Base-by-base conservation (phyloP, 257 asterid species). In the Solanum okadae region DNA sequence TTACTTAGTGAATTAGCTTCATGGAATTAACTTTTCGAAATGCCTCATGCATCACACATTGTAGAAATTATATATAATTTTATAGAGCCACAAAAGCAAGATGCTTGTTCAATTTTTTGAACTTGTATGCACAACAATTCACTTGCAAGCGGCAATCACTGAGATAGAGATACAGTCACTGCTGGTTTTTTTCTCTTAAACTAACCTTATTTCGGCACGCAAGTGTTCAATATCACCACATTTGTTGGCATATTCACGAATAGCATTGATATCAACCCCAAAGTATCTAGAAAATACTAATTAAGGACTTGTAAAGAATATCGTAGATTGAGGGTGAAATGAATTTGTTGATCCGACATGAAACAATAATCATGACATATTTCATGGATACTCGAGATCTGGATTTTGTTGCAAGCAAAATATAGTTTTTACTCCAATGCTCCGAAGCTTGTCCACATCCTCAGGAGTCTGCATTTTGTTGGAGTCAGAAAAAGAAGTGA, bases 401-500 rank as follows among this genome's bases (percentile, higher is more conserved):
- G 98, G 92, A 89, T 97, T 94, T 90, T 94, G 88, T 85, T 97
- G 99, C 88, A 96, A 92, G 93, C 99, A 97, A 91, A 94, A 97
- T 84, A 97, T 93, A 71, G 99, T 97, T 91, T 94, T 96, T 87
- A 96, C 99, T 91, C 99, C 99, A 91, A 96, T 92, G 34, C 84
- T 84, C 29, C 95, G 96, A 91, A 97, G 99, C 95, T 94, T 97
- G 94, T 97, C 98, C 88, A 97, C 99, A 88, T 97, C 99, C 61
- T 90, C 93, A 5, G 98, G 98, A 86, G 97, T 94, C 99, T 97
- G 95, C 88, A 88, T 70, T 91, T 76, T 29, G 79, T 68, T 76
- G 52, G 75, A 67, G 83, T 87, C 89, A 88, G 59, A 71, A 78
- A 78, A 61, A 84, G n/a, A 34, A 40, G 75, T 34, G 34, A n/a